Conservation (phyloP, 2,329 filamentous ascomycete genomes). For the Apiospora aurea region DNA sequence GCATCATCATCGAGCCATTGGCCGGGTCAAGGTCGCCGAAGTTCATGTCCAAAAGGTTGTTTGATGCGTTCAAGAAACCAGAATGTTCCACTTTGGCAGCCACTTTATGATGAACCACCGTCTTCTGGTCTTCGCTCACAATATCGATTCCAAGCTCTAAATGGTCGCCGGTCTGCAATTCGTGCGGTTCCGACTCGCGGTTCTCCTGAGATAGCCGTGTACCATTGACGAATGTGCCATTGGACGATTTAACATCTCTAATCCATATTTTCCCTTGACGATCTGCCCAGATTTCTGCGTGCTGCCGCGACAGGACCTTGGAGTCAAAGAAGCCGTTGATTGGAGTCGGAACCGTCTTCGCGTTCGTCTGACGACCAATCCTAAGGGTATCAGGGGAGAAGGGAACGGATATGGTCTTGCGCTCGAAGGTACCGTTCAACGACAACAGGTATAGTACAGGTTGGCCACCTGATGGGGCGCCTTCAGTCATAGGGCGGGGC, state of each 20-base stretch:
- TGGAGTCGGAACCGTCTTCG: conserved; percentile 90
- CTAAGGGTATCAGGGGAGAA: conserved; percentile 92
- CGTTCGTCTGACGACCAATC: conserved; percentile 96
- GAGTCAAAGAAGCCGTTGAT: conserved; percentile 97
- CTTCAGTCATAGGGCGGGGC: conserved; percentile 70
- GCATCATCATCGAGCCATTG: conserved; percentile 75
- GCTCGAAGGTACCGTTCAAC: conserved; percentile 95
- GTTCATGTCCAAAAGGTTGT: conserved; percentile 84
- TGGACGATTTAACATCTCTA: conserved; percentile 96
- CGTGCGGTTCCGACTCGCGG: conserved; percentile 93
- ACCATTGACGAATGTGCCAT: conserved; percentile 97
- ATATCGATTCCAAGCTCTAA: conserved; percentile 97
- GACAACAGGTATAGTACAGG: conserved; percentile 87
- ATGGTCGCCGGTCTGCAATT: conserved; percentile 89
- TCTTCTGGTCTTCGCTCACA: conserved; percentile 98
- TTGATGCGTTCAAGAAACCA: conserved; percentile 77
- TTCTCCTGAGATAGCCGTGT: conserved; percentile 91
- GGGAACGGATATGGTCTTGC: conserved; percentile 93
- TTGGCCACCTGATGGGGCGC: conserved; percentile 68
- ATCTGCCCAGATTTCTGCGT: conserved; percentile 93
- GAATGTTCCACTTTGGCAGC: conserved; percentile 96
- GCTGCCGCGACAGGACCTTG: conserved; percentile 94
- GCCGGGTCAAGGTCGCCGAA: conserved; percentile 91
- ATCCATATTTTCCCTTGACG: conserved; percentile 91
- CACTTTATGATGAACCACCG: conserved; percentile 97